These are phyloP conservation scores for Chlorella sp. DNA, from an alignment of 139 green algal genomes.

Conservation along the genomic window DNA sequence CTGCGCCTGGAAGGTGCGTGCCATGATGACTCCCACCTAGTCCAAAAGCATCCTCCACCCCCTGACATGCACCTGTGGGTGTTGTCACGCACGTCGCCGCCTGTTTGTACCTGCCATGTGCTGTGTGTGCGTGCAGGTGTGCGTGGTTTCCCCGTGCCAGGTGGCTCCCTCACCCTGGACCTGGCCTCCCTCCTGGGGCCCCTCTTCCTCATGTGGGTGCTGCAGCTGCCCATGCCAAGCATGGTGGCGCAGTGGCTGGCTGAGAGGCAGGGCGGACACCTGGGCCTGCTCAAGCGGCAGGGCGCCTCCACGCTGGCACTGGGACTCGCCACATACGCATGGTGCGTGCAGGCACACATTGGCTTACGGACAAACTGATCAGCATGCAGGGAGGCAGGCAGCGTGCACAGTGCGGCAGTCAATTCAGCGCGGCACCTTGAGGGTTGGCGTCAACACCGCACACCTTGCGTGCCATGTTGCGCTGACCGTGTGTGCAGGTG, in stretches of 20 bases:
- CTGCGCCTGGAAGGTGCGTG: no score
- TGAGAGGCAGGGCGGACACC: slow-evolving; percentile 66
- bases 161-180: slow-evolving; percentile 53
- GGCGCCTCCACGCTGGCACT: slow-evolving; percentile 34
- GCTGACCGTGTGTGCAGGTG: background rate
- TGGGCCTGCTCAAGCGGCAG: slow-evolving; percentile 82
- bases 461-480: background rate
- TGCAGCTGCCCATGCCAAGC: slow-evolving; percentile 59
- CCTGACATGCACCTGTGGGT: no score
- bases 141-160: slow-evolving; percentile 60
- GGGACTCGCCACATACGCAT: slow-evolving; percentile 52
- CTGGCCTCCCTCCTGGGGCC: slow-evolving; percentile 76
- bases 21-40: no score
- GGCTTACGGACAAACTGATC: no score
- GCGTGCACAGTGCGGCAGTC: no score
- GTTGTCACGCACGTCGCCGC: no score
- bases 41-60: no score
- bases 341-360: no score
- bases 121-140: slow-evolving; percentile 36
- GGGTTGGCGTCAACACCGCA: background rate
- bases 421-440: no score
- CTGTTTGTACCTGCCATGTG: no score
- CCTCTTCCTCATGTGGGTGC: slow-evolving; percentile 79
- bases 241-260: background rate
- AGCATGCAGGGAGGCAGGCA: no score